These are phyloP conservation scores for Keithomyces neogunnii DNA, from an alignment of 2,329 filamentous ascomycete genomes.

Conservation along the genomic window DNA sequence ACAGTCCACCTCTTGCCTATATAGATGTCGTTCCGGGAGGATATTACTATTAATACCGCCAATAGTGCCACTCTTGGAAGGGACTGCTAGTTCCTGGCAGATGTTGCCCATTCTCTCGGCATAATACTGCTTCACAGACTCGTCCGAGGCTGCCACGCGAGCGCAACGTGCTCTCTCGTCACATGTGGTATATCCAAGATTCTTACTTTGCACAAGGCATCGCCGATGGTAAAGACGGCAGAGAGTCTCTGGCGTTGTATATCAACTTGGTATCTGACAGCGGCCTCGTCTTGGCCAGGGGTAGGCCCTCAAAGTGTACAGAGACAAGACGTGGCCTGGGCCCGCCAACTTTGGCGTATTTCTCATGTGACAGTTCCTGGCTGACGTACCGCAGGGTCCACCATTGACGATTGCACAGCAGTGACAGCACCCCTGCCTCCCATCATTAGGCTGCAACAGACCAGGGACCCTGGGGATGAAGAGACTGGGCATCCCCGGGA, in stretches of 20 bases:
- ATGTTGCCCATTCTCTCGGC: constrained; percentile 11
- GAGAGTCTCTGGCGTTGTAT: constrained; percentile 3
- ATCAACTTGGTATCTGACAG: neutral
- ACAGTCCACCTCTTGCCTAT: neutral
- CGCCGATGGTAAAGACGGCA: constrained; percentile 12
- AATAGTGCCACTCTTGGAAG: constrained; percentile 4
- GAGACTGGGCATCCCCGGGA: too few species aligned
- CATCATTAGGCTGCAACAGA: too few species aligned
- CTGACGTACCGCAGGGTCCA: too few species aligned
- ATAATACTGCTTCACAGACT: constrained; percentile 14
- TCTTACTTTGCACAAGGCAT: constrained; percentile 13
- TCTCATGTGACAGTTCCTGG: too few species aligned
- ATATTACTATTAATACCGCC: constrained; percentile 9
- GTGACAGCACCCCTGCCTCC: too few species aligned
- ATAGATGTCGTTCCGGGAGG: constrained; percentile 8
- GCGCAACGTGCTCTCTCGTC: constrained; percentile 13
- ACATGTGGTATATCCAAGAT: constrained; percentile 3
- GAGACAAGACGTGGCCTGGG: too few species aligned
- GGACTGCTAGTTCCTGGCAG: constrained; percentile 9
- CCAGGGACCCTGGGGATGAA: too few species aligned
- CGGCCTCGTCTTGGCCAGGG: too few species aligned
- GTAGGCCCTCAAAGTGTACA: too few species aligned
- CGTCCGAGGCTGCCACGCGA: constrained; percentile 12
- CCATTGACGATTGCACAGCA: too few species aligned
- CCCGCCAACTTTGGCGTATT: too few species aligned